A percentile compares a stretch with the other conserved stretches of the same genome.
Evolutionary conservation across 345 rosid genomes (phyloP).

Genomic region (Draba incana): DNA sequence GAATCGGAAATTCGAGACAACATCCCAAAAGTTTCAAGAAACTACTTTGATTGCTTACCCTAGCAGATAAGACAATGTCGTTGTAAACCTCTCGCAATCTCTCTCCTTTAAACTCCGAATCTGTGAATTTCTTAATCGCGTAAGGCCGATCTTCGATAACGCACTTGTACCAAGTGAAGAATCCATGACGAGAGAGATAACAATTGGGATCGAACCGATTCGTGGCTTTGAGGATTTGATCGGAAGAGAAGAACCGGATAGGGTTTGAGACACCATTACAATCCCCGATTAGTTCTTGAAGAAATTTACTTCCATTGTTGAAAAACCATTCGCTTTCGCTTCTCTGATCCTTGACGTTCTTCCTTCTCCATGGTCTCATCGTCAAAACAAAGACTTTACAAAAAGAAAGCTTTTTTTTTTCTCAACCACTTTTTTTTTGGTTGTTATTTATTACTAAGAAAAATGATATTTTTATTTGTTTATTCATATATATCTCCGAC

Average conservation of each 20-base stretch:
- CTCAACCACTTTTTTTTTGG: no score
- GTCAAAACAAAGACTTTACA: not conserved
- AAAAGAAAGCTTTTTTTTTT: no score
- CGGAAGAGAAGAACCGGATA: constrained; percentile 13
- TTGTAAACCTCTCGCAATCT: not conserved
- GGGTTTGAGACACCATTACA: constrained; percentile 5
- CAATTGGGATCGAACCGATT: not conserved
- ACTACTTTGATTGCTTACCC: not conserved
- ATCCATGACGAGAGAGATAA: not conserved
- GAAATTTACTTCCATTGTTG: not conserved
- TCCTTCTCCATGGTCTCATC: constrained; percentile 11
- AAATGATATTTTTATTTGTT: not conserved
- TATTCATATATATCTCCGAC: no score
- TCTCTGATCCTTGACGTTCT: not conserved
- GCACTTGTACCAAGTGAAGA: not conserved
- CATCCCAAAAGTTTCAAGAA: constrained; percentile 14
- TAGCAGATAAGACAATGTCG: constrained; percentile 13
- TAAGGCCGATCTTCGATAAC: not conserved
- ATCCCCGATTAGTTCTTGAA: constrained; percentile 1
- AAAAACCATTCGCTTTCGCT: not conserved
- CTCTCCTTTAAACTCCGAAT: not conserved
- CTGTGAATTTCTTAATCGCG: not conserved
- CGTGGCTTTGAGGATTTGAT: constrained; percentile 28
- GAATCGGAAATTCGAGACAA: not conserved
- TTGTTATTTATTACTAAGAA: no score